Base-by-base conservation (phyloP, 169 alveolate genomes). In the Nephromyces sp. region DNA sequence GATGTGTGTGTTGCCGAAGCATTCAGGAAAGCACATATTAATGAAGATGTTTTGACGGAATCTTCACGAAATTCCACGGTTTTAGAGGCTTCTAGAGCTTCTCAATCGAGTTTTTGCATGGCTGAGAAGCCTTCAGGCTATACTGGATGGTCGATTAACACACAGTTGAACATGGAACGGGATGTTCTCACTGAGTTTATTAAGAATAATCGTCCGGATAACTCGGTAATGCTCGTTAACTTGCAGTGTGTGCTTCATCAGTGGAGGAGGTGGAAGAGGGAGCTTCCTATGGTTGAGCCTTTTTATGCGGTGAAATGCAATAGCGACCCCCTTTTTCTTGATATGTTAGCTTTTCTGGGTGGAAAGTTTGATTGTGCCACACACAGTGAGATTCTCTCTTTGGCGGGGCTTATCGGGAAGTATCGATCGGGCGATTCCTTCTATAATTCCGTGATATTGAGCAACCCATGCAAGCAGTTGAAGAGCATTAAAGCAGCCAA, bases 271-370 rank as follows among this genome's bases (percentile, higher is more conserved):
- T 74, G 80, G 80, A 32, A 8, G 70, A 52, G 80, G 70, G 75
- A 32, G n/a, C 28, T 74, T 21, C 79, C 83, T 25, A 5, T 22
- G 25, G 75, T 75, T 3, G 1, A 25, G 6, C 82, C 82, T 21
- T 78, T 22, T 52, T 78, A 78, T 25, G 84, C 84, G 33, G 52
- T 78, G 52, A 78, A 78, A 34, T 75, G 84, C 79, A 78, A 78
- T 52, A 76, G 77, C 22, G 83, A 78, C 32, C 82, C 82, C 5
- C 24, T 43, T 32, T 31, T 78, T 0, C 43, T 78, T 30, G 5
- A 52, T n/a, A 25, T 63, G 6, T 81, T 75, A 33, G 34, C 35
- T 69, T 31, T 6, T 3, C 51, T 53, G 31, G 78, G 78, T 29
- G 24, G 33, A 15, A 64, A 78, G 4, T 78, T 78, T 35, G 84